Evolutionary conservation across 2,329 filamentous ascomycete species (phyloP), one percentile per base, ranked within the genome.

Genomic region (Stylonectria norvegica): DNA sequence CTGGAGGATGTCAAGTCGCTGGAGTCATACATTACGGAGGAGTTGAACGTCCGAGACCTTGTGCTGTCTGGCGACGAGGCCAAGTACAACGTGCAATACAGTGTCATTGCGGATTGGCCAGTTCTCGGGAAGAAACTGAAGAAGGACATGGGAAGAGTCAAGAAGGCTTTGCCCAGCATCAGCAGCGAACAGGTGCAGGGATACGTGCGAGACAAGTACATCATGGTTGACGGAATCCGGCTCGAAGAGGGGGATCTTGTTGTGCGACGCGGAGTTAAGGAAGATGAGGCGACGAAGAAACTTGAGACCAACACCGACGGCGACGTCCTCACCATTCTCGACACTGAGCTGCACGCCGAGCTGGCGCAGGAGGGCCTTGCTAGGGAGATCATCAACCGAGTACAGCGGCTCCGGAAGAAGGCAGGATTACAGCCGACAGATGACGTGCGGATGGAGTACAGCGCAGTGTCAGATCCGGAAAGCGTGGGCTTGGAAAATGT

Each of bases 41-140:
- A 97, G 68, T 74, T 97, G 36, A 98, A 97, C 60, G 77, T 98
- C 34, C 81, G 85, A 48, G 87, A 95, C 47, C 72, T 97, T 19
- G 72, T 95, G 9, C 75, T 96, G 38, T 89, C 88, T 3, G 83
- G 79, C 6, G 89, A 97, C 49, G 93, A 97, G 68, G 84, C 81
- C 40, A 87, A 85, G 62, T 96, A 96, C 70, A 87, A 89, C 39
- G 89, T 98, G 32, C 84, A 93, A 60, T 95, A 96, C 69, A 89
- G 86, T 47, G 88, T 91, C 12, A 81, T 79, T 27, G 90, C 89
- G 6, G 93, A 98, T 65, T 96, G 93, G 85, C 89, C 93, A 11
- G 85, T 87, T 2, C 76, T 98, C 12, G 93, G 93, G 50, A 95
- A 95, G 78, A 97, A 97, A 71, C 77, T 97, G 54, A 95, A 95